A percentile compares a stretch with the other conserved stretches of the same genome.
phyloP scores from a whole-genome alignment of 306 rosid species.

The Castanea mollissima region DNA sequence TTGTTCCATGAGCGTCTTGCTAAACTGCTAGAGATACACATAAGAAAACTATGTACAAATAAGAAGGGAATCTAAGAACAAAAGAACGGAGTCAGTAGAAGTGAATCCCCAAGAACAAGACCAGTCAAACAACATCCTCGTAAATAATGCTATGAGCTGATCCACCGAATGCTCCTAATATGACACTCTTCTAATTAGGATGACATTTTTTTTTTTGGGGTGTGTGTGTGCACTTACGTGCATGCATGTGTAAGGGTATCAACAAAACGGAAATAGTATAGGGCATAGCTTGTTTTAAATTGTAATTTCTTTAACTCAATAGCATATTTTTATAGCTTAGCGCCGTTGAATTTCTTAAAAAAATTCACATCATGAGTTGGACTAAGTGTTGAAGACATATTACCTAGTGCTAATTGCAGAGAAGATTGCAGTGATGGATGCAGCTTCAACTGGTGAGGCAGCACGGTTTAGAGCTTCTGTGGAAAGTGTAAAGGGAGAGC shows the following conservation, averaged over 20 bases:
- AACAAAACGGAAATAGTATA: not conserved
- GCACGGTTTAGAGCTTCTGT: constrained; percentile 83
- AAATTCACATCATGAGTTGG: constrained; percentile 20
- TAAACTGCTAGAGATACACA: not conserved
- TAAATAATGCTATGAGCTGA: no score
- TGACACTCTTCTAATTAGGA: not conserved
- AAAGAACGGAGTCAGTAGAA: no score
- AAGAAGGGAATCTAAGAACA: no score
- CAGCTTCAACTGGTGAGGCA: constrained; percentile 91
- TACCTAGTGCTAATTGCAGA: constrained; percentile 79
- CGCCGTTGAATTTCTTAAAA: constrained; percentile 16
- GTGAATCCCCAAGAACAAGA: no score
- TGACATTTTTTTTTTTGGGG: not conserved
- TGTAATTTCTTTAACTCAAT: not conserved
- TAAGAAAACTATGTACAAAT: no score
- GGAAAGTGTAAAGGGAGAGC: constrained; percentile 87
- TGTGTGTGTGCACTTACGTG: not conserved
- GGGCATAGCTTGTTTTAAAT: not conserved
- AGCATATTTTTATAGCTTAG: not conserved
- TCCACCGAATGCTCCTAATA: no score
- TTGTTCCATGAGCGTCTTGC: not conserved
- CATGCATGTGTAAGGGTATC: not conserved
- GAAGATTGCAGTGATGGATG: constrained; percentile 97
- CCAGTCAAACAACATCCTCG: no score
- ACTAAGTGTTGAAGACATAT: constrained; percentile 28